Evolutionary conservation across 225 moss, liverwort and hornwort species (phyloP).

Genomic region (Anthoceros angustus): DNA sequence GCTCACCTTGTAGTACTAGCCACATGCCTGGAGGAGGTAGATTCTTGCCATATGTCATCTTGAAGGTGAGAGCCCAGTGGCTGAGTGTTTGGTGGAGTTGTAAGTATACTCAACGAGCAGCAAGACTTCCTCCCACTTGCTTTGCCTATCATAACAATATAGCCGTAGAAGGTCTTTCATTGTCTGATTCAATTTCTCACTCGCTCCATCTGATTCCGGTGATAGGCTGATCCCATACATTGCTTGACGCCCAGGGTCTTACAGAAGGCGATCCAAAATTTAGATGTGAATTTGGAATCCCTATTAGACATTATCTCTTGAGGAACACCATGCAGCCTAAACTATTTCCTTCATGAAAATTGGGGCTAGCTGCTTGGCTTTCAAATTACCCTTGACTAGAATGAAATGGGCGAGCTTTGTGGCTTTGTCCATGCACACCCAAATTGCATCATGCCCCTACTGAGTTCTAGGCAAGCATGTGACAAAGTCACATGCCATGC

Average conservation of each 20-base stretch:
- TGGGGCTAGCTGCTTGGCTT: no score
- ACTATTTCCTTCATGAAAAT: background rate
- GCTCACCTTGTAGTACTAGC: background rate
- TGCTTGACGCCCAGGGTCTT: background rate
- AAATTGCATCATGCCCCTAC: no score
- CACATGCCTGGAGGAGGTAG: background rate
- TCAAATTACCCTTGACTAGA: no score
- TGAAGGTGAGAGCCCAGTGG: background rate
- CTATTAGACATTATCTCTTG: background rate
- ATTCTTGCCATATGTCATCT: background rate
- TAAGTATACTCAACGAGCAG: background rate
- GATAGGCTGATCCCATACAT: background rate
- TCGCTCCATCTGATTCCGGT: background rate
- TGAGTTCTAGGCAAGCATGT: no score
- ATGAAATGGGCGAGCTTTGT: no score
- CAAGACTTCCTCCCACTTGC: background rate
- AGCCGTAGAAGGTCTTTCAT: background rate
- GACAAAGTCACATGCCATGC: no score
- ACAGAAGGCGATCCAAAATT: background rate
- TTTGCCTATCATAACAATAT: background rate
- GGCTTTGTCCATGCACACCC: no score
- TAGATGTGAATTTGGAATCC: background rate
- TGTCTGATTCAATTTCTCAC: background rate
- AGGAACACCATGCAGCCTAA: background rate
- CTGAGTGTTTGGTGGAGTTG: background rate